Conservation (phyloP, 1,284 basidiomycete species). For the Ustilago hordei region DNA sequence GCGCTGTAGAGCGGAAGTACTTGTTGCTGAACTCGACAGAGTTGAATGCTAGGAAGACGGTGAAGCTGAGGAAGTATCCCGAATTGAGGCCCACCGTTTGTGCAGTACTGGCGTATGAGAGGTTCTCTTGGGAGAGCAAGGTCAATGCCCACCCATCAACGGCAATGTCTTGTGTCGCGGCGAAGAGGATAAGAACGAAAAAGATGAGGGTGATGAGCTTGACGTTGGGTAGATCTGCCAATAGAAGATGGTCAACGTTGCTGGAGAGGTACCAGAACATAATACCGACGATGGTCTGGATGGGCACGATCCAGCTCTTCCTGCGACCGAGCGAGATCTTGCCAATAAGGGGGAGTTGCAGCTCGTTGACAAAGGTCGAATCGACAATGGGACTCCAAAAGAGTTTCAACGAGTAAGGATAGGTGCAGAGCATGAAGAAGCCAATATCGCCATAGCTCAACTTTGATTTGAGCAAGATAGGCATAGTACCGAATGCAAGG, state of each 20-base stretch:
- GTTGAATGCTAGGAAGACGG: slow-evolving; percentile 96
- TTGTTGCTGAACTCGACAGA: slow-evolving; percentile 88
- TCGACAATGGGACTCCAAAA: slow-evolving; percentile 99
- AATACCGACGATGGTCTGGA: slow-evolving; percentile 89
- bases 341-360: slow-evolving; percentile 44
- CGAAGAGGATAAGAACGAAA: slow-evolving; percentile 87
- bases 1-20: slow-evolving; percentile 75
- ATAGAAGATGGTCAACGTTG: slow-evolving; percentile 82
- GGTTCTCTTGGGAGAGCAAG: slow-evolving; percentile 91
- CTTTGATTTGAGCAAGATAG: slow-evolving; percentile 93
- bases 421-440: slow-evolving; percentile 90
- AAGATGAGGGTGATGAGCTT: slow-evolving; percentile 85
- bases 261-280: slow-evolving; percentile 89
- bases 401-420: slow-evolving; percentile 97
- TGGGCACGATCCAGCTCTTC: slow-evolving; percentile 99
- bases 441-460: slow-evolving; percentile 96
- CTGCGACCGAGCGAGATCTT: slow-evolving; percentile 79
- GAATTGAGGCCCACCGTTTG: slow-evolving; percentile 98
- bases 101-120: slow-evolving; percentile 96
- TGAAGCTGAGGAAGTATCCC: slow-evolving; percentile 95
- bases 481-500: slow-evolving; percentile 82
- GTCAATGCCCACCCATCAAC: slow-evolving; percentile 99
- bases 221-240: slow-evolving; percentile 83
- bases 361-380: slow-evolving; percentile 81
- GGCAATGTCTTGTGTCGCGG: slow-evolving; percentile 99